Evolutionary conservation across 75 land plant genomes (phyloP).

Genomic region (Cunninghamia lanceolata): DNA sequence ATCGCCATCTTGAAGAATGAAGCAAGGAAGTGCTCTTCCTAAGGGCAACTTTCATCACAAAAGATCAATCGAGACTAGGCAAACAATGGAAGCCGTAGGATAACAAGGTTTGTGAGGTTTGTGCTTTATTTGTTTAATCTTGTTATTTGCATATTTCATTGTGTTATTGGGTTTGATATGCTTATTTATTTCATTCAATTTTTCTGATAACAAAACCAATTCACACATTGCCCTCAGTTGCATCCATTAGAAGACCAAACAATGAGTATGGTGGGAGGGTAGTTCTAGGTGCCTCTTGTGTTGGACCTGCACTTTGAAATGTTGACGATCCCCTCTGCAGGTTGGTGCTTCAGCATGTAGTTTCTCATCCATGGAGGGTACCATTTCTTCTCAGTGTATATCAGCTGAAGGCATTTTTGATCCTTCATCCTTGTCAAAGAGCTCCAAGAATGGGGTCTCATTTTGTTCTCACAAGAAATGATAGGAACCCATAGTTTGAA

Average conservation of each 20-base stretch:
- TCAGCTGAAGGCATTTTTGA: constrained; percentile 12
- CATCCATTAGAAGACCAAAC: constrained; percentile 4
- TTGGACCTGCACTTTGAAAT: constrained; percentile 61
- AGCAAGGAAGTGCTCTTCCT: no score
- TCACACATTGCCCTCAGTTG: constrained; percentile 67
- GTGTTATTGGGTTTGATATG: no score
- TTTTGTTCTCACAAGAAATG: constrained; percentile 23
- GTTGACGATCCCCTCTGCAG: constrained; percentile 21
- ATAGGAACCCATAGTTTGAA: constrained; percentile 6
- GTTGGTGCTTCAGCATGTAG: not conserved
- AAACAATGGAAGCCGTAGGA: no score
- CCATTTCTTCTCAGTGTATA: constrained; percentile 25
- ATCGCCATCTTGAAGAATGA: no score
- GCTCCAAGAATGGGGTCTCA: constrained; percentile 44
- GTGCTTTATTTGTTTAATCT: no score
- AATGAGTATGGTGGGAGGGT: constrained; percentile 17
- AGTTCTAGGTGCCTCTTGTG: constrained; percentile 63
- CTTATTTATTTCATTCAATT: no score
- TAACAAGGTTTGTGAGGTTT: no score
- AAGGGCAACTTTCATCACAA: no score
- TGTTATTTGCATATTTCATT: no score
- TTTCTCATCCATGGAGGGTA: constrained; percentile 24
- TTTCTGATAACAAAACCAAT: no score
- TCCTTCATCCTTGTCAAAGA: constrained; percentile 19
- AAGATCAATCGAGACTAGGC: no score